Conservation (phyloP, 2,329 filamentous ascomycete genomes). For the Ascocoryne sarcoides region DNA sequence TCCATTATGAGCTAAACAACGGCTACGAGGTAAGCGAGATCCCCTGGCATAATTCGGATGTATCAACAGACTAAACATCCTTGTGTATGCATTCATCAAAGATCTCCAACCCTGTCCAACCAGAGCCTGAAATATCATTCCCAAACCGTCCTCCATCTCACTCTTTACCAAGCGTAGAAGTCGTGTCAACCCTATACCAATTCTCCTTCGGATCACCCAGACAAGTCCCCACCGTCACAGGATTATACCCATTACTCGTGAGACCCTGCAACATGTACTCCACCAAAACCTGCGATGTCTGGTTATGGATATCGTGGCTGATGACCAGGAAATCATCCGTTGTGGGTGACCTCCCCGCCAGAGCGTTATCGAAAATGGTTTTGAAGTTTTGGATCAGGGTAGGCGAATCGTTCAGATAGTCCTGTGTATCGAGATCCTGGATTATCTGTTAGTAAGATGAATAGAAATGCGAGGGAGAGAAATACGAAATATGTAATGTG, state of each 20-base stretch:
- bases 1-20: no score
- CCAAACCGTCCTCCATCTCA: no score
- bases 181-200: slow-evolving; percentile 33
- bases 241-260: slow-evolving; percentile 26
- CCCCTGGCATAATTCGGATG: no score
- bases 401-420: slow-evolving; percentile 38
- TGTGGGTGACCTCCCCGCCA: slow-evolving; percentile 10
- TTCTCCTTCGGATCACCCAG: slow-evolving; percentile 33
- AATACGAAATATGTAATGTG: slow-evolving; percentile 41
- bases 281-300: slow-evolving; percentile 27
- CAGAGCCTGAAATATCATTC: no score
- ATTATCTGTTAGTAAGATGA: no score
- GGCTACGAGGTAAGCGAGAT: no score
- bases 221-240: slow-evolving; percentile 38
- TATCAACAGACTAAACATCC: no score
- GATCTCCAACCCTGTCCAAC: no score
- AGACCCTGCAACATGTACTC: slow-evolving; percentile 28
- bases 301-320: slow-evolving; percentile 33
- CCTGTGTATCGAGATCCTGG: slow-evolving; percentile 40
- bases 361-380: slow-evolving; percentile 26
- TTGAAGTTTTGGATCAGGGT: slow-evolving; percentile 37
- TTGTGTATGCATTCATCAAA: no score
- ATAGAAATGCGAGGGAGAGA: no score
- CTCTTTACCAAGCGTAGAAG: no score
- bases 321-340: slow-evolving; percentile 38